Evolutionary conservation across 805 yeast genomes (phyloP).

Genomic region (Yarrowia keelungensis): DNA sequence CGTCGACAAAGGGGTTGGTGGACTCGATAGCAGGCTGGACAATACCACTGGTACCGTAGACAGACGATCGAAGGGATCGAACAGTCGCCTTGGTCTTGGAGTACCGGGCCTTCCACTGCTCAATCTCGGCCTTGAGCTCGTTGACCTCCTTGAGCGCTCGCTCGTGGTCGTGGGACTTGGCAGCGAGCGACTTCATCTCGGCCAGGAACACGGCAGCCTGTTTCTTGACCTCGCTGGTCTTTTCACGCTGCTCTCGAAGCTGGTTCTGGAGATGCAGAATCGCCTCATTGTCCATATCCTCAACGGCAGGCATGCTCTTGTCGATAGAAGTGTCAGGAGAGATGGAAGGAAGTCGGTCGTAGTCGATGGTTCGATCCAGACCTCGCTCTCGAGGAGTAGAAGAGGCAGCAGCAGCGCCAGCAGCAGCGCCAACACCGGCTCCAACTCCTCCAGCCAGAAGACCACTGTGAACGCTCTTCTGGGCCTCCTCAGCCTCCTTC

Average conservation of each 20-base stretch:
- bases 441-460: slow-evolving; percentile 7
- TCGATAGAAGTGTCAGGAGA: slow-evolving; percentile 22
- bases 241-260: slow-evolving; percentile 40
- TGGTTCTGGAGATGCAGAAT: slow-evolving; percentile 15
- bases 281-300: slow-evolving; percentile 21
- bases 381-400: neutral
- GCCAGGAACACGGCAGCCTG: slow-evolving; percentile 49
- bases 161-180: slow-evolving; percentile 43
- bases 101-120: slow-evolving; percentile 50
- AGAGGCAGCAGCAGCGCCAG: neutral
- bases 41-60: slow-evolving; percentile 41
- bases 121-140: slow-evolving; percentile 48
- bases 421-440: neutral
- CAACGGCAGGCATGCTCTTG: slow-evolving; percentile 29
- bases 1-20: slow-evolving; percentile 40
- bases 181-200: slow-evolving; percentile 52
- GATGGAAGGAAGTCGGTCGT: slow-evolving; percentile 24
- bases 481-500: neutral
- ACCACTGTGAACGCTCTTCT: neutral
- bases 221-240: slow-evolving; percentile 41
- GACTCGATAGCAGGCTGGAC: slow-evolving; percentile 36
- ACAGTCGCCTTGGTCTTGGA: slow-evolving; percentile 47
- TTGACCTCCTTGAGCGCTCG: slow-evolving; percentile 45
- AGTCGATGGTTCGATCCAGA: slow-evolving; percentile 8
- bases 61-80: slow-evolving; percentile 44